These are phyloP conservation scores for Sophora flavescens DNA, from an alignment of 306 rosid species.

Conservation along the genomic window DNA sequence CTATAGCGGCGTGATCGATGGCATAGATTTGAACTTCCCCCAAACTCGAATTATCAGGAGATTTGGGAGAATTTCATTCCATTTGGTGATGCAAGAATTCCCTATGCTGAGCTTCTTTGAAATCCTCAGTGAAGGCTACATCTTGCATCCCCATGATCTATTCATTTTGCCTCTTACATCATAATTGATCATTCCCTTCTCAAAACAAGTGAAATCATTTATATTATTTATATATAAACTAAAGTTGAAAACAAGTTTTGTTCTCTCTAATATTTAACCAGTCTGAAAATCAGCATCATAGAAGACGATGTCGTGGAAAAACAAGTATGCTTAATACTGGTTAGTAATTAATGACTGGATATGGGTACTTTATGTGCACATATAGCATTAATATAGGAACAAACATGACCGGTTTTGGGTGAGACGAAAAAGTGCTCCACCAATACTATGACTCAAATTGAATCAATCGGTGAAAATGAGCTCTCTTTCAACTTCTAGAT, in stretches of 20 bases:
- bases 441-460: constrained; percentile 12
- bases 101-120: too few relatives aligned
- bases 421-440: not conserved
- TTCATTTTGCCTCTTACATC: not conserved
- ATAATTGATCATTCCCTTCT: constrained; percentile 33
- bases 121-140: too few relatives aligned
- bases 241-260: not conserved
- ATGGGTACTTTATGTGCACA: not conserved
- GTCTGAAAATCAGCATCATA: constrained; percentile 16
- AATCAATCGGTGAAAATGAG: constrained; percentile 25
- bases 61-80: too few relatives aligned
- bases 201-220: constrained; percentile 11
- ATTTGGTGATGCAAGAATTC: too few relatives aligned
- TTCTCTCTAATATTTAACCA: not conserved
- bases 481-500: constrained; percentile 15
- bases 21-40: too few relatives aligned
- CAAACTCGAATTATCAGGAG: too few relatives aligned
- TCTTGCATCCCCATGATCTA: too few relatives aligned
- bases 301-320: constrained; percentile 18
- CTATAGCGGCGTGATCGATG: too few relatives aligned
- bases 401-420: not conserved
- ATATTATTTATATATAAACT: not conserved
- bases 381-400: not conserved
- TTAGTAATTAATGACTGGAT: constrained; percentile 26
- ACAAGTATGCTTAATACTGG: constrained; percentile 11